These are phyloP conservation scores for Anacardium occidentale DNA, from an alignment of 345 rosid species.

Conservation along the genomic window DNA sequence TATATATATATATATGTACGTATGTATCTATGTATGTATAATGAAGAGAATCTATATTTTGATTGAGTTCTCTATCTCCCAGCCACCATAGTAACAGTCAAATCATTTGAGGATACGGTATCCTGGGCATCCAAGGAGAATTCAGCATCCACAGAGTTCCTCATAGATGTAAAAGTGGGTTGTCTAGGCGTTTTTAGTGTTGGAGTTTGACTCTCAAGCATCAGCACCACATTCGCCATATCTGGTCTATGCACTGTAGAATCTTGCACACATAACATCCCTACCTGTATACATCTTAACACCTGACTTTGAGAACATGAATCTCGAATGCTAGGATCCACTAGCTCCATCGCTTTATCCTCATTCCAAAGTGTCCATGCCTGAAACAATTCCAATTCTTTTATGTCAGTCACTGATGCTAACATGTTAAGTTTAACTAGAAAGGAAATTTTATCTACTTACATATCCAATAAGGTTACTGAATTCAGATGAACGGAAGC, in stretches of 20 bases:
- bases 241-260: constrained; percentile 60
- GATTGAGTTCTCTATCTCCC: constrained; percentile 43
- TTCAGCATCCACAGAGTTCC: constrained; percentile 42
- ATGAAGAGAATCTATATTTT: neutral
- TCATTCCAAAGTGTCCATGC: constrained; percentile 76
- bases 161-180: constrained; percentile 53
- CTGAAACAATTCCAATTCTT: constrained; percentile 34
- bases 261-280: constrained; percentile 83
- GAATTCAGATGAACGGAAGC: constrained; percentile 39
- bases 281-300: constrained; percentile 70
- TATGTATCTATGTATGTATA: neutral
- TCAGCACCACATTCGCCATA: constrained; percentile 62
- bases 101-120: constrained; percentile 47
- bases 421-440: neutral
- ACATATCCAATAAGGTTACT: constrained; percentile 52
- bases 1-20: no score
- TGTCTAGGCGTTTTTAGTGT: constrained; percentile 52
- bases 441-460: constrained; percentile 24
- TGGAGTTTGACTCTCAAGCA: constrained; percentile 67
- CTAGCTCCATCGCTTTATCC: constrained; percentile 55
- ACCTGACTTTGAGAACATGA: constrained; percentile 44
- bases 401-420: neutral
- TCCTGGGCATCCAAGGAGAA: constrained; percentile 37
- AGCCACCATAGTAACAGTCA: constrained; percentile 47
- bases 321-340: constrained; percentile 49